Percentiles rank a stretch among this genome's conserved stretches.
Conservation (phyloP, 805 yeast genomes). For the Lachancea lanzarotensis region DNA sequence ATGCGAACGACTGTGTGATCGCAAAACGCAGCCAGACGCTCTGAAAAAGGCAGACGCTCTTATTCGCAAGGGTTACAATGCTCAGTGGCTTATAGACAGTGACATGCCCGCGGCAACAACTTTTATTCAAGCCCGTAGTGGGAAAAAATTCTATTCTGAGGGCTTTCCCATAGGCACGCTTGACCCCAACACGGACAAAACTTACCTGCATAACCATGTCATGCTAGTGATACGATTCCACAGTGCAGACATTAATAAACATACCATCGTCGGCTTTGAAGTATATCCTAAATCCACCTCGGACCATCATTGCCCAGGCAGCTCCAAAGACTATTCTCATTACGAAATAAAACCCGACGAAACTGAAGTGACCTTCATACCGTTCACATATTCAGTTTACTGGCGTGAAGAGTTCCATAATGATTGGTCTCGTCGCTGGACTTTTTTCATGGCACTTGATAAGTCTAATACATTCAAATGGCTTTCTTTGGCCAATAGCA, state of each 20-base stretch:
- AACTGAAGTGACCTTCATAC: constrained; percentile 41
- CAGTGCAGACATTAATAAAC: constrained; percentile 37
- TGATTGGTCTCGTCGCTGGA: constrained; percentile 67
- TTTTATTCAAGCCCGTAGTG: constrained; percentile 50
- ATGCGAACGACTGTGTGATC: constrained; percentile 64
- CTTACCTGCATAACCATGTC: constrained; percentile 70
- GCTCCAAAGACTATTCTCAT: constrained; percentile 51
- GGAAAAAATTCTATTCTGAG: constrained; percentile 68
- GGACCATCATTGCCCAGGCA: constrained; percentile 67
- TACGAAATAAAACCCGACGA: constrained; percentile 42
- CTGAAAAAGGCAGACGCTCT: constrained; percentile 52
- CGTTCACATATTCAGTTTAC: constrained; percentile 78
- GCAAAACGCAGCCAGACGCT: constrained; percentile 47
- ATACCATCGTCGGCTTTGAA: constrained; percentile 81
- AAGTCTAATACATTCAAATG: constrained; percentile 39
- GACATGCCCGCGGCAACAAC: constrained; percentile 82
- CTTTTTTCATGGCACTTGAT: constrained; percentile 55
- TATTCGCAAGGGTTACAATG: constrained; percentile 64
- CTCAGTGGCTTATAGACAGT: constrained; percentile 78
- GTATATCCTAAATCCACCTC: constrained; percentile 78
- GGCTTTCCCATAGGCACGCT: constrained; percentile 82
- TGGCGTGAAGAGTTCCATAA: constrained; percentile 77
- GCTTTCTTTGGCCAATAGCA: constrained; percentile 67
- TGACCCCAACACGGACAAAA: constrained; percentile 41
- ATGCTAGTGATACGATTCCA: constrained; percentile 76